These are phyloP conservation scores for Populus euphratica DNA, from an alignment of 345 rosid genomes.

Conservation along the genomic window DNA sequence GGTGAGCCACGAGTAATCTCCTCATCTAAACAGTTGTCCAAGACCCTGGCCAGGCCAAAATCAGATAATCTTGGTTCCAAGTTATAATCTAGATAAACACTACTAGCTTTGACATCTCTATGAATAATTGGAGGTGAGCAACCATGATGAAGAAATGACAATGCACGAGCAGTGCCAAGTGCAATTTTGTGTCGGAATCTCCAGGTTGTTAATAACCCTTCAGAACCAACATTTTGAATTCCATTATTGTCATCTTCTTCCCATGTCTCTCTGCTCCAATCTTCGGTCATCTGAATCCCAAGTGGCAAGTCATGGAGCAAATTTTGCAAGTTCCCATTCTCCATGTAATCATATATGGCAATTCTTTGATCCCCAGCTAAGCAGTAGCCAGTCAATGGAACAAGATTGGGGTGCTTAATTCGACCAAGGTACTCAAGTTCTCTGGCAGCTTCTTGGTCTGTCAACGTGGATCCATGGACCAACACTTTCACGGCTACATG, in stretches of 20 bases:
- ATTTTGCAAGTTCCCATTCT: constrained; percentile 91
- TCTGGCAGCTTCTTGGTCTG: constrained; percentile 84
- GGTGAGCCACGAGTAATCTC: constrained; percentile 69
- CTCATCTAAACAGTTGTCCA: constrained; percentile 68
- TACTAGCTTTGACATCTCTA: constrained; percentile 85
- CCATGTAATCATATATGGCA: constrained; percentile 93
- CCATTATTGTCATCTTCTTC: constrained; percentile 59
- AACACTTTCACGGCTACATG: constrained; percentile 93
- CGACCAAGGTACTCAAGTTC: constrained; percentile 90
- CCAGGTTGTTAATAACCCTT: constrained; percentile 72
- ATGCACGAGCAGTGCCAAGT: constrained; percentile 82
- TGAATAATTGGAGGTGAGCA: constrained; percentile 87
- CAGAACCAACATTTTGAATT: constrained; percentile 58
- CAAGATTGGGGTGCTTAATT: constrained; percentile 84
- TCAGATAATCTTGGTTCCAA: constrained; percentile 87
- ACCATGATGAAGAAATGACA: constrained; percentile 93
- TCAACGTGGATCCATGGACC: constrained; percentile 82
- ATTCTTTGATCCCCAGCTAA: constrained; percentile 92
- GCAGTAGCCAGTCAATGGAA: constrained; percentile 88
- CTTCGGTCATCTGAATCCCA: constrained; percentile 69
- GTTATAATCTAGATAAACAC: constrained; percentile 75
- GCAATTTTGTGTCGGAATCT: constrained; percentile 76
- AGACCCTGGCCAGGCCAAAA: constrained; percentile 78
- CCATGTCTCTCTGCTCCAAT: constrained; percentile 90
- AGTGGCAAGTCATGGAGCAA: constrained; percentile 84